A percentile compares a stretch with the other conserved stretches of the same genome.
phyloP scores from a whole-genome alignment of 2,329 filamentous ascomycete species.

The Cercospora nicotianae region DNA sequence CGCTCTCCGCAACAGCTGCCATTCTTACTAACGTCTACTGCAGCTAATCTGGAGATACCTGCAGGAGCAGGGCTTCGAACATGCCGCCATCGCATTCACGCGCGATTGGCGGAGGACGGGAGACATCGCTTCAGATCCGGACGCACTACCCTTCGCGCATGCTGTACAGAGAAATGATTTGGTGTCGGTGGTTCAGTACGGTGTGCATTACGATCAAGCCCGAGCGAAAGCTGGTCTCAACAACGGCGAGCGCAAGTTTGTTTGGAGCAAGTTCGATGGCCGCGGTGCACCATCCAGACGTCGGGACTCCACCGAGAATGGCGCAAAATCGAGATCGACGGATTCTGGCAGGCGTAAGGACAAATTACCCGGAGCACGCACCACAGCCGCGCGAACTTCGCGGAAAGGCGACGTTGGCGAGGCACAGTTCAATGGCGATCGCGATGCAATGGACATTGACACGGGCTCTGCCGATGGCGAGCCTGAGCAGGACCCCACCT shows the following conservation, averaged over 20 bases:
- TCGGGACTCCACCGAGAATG: slow-evolving; percentile 22
- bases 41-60: slow-evolving; percentile 63
- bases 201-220: slow-evolving; percentile 52
- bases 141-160: slow-evolving; percentile 61
- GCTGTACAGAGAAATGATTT: slow-evolving; percentile 60
- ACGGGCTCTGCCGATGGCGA: slow-evolving; percentile 32
- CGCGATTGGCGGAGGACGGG: slow-evolving; percentile 58
- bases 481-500: slow-evolving; percentile 31
- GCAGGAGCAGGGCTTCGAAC: slow-evolving; percentile 41
- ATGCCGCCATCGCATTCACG: slow-evolving; percentile 56
- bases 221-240: slow-evolving; percentile 24
- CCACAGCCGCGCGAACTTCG: slow-evolving; percentile 37
- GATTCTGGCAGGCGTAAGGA: slow-evolving; percentile 22
- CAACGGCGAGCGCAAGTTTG: slow-evolving; percentile 30
- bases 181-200: slow-evolving; percentile 63
- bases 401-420: slow-evolving; percentile 36
- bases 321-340: slow-evolving; percentile 15
- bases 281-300: slow-evolving; percentile 27
- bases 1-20: neutral
- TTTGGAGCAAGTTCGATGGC: slow-evolving; percentile 31
- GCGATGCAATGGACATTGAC: slow-evolving; percentile 49
- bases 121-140: slow-evolving; percentile 50
- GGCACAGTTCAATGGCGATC: slow-evolving; percentile 44
- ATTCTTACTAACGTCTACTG: neutral
- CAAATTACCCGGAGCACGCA: slow-evolving; percentile 23